Evolutionary conservation across 2,329 filamentous ascomycete genomes (phyloP).

Genomic region (Cadophora malorum): DNA sequence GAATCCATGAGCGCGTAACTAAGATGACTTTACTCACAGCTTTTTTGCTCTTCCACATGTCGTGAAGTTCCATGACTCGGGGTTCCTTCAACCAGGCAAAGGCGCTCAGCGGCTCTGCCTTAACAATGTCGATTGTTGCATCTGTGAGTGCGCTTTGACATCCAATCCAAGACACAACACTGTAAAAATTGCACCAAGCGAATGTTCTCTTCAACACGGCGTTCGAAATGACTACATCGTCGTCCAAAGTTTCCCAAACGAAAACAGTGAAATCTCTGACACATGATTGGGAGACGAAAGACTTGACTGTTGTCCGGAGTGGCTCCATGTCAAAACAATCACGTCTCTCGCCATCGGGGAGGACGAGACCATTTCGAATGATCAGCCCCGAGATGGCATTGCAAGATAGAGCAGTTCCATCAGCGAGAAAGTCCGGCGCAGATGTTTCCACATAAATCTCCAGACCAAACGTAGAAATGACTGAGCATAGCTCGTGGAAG

Average conservation of each 20-base stretch:
- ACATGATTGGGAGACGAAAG: constrained; percentile 54
- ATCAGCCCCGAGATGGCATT: constrained; percentile 48
- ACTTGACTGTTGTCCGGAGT: constrained; percentile 51
- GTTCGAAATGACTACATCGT: constrained; percentile 48
- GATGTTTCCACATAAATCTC: constrained; percentile 51
- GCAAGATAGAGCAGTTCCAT: constrained; percentile 46
- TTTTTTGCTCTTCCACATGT: constrained; percentile 47
- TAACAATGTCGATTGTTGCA: constrained; percentile 44
- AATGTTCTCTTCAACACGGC: constrained; percentile 51
- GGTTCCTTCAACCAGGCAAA: constrained; percentile 55
- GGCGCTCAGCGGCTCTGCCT: constrained; percentile 50
- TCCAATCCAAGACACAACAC: constrained; percentile 52
- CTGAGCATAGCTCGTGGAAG: constrained; percentile 46
- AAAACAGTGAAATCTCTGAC: constrained; percentile 51
- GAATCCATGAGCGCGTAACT: not conserved
- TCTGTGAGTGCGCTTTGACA: constrained; percentile 47
- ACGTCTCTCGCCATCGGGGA: constrained; percentile 49
- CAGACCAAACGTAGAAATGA: constrained; percentile 44
- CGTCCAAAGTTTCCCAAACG: constrained; percentile 53
- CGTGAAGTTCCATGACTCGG: constrained; percentile 52
- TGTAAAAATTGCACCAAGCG: constrained; percentile 55
- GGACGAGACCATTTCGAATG: constrained; percentile 51
- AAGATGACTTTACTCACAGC: constrained; percentile 2
- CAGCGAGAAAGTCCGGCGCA: constrained; percentile 49
- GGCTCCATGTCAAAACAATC: constrained; percentile 53